phyloP scores from a whole-genome alignment of 306 rosid species.

The Cicer pinnatifidum region DNA sequence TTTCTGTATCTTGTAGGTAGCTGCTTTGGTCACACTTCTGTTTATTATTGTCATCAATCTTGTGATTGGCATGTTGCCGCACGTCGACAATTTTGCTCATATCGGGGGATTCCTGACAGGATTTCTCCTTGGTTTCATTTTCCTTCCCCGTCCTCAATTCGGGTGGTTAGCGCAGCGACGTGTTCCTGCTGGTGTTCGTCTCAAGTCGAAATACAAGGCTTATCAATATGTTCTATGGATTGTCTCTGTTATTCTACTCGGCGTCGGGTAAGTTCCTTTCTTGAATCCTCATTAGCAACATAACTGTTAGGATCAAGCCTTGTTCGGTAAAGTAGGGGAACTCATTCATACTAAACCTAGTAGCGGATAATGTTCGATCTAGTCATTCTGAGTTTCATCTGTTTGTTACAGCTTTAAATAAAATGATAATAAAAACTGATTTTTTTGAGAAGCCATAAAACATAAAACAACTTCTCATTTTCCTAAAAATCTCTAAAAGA shows the following conservation, averaged over 20 bases:
- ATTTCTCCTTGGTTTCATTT: conserved; percentile 74
- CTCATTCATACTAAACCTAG: no score
- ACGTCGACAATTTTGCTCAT: conserved; percentile 83
- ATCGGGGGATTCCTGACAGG: conserved; percentile 83
- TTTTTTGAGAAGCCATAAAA: no score
- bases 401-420: no score
- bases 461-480: no score
- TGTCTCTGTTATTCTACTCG: conserved; percentile 56
- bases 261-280: conserved; percentile 63
- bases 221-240: conserved; percentile 77
- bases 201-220: conserved; percentile 68
- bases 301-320: conserved; percentile 1
- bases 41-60: conserved; percentile 72
- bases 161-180: conserved; percentile 65
- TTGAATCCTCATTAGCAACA: background rate
- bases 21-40: conserved; percentile 72
- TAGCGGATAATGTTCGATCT: no score
- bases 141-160: conserved; percentile 77
- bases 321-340: background rate
- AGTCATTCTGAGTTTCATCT: no score
- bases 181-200: conserved; percentile 54
- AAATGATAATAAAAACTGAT: no score
- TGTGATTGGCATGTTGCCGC: conserved; percentile 82
- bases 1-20: conserved; percentile 56
- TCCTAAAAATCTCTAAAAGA: no score